phyloP scores from a whole-genome alignment of 768 basidiomycete genomes.

The Tylopilus balloui region DNA sequence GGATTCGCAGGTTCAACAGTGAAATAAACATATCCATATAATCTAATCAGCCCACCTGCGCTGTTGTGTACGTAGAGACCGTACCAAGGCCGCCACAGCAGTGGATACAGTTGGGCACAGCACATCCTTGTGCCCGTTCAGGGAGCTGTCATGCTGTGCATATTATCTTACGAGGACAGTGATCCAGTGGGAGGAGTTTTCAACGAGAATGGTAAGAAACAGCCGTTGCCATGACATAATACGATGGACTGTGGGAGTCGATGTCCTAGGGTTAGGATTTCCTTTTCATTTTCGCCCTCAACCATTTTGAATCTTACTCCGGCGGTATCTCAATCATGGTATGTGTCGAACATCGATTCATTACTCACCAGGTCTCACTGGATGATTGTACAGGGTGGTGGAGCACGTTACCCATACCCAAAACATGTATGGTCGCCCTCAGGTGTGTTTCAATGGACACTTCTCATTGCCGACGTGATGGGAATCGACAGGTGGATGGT shows the following conservation, averaged over 20 bases:
- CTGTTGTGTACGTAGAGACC: too few species aligned
- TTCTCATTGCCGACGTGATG: not conserved
- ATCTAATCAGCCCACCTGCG: too few species aligned
- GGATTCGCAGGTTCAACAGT: too few species aligned
- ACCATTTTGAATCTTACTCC: not conserved
- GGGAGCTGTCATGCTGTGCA: too few species aligned
- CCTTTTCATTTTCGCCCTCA: conserved; percentile 1
- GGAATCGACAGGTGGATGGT: conserved; percentile 77
- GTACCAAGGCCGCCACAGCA: too few species aligned
- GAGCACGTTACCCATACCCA: conserved; percentile 85
- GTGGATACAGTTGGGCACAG: too few species aligned
- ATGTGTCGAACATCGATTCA: not conserved
- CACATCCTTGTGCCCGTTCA: too few species aligned
- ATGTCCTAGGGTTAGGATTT: conserved; percentile 13
- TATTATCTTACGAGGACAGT: too few species aligned
- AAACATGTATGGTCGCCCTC: conserved; percentile 95
- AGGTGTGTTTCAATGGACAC: conserved; percentile 41
- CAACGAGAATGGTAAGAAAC: too few species aligned
- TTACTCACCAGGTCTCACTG: not conserved
- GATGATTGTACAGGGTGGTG: conserved; percentile 58
- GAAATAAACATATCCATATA: too few species aligned
- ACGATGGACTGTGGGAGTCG: not conserved
- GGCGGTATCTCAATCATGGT: conserved; percentile 14
- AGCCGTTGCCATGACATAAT: too few species aligned
- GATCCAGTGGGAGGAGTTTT: too few species aligned